Evolutionary conservation across 495 filamentous ascomycete species (phyloP).

Genomic region (Bryoglossum gracile): DNA sequence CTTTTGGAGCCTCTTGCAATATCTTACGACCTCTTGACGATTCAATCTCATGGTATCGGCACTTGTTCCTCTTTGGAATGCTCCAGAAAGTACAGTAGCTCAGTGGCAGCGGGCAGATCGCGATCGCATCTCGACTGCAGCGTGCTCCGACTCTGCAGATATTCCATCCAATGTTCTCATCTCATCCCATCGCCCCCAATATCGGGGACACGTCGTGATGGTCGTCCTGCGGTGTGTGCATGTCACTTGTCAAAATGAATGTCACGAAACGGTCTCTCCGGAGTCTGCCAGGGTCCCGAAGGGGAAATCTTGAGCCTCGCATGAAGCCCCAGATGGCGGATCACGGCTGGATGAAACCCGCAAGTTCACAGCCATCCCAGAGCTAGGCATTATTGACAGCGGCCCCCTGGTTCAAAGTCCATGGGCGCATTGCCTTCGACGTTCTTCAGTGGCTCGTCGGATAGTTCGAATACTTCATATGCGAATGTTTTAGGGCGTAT

Average conservation of each 20-base stretch:
- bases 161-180: constrained; percentile 4
- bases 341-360: not conserved
- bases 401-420: not conserved
- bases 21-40: no score
- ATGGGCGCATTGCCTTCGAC: not conserved
- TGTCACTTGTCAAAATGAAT: not conserved
- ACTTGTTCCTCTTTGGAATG: no score
- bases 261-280: not conserved
- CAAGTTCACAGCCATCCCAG: not conserved
- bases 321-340: constrained; percentile 8
- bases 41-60: no score
- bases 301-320: no score
- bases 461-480: constrained; percentile 3
- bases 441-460: not conserved
- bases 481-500: constrained; percentile 7
- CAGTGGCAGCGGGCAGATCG: no score
- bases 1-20: no score
- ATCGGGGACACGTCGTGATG: not conserved
- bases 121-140: no score
- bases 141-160: constrained; percentile 1
- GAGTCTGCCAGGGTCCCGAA: no score
- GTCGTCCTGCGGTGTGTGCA: no score
- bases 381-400: not conserved
- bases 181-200: not conserved
- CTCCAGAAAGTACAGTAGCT: no score